Conservation (phyloP, 768 basidiomycete species). For the Hygrophoropsis aurantiaca region DNA sequence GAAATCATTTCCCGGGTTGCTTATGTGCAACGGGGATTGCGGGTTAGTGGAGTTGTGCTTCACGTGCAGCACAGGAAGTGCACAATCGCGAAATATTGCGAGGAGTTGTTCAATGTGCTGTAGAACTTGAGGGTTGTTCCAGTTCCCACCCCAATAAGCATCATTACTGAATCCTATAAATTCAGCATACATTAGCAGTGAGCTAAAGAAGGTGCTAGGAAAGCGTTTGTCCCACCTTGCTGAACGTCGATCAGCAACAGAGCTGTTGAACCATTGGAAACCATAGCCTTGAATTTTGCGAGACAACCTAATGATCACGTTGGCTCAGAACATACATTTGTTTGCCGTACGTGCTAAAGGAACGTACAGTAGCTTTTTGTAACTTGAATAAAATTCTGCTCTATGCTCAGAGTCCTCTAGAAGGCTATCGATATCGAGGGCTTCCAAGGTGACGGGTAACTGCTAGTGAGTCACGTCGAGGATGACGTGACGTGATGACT, state of each 20-base stretch:
- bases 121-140: conserved; percentile 9
- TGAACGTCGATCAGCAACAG: conserved; percentile 21
- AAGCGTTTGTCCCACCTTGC: conserved; percentile 8
- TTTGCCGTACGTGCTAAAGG: too few relatives aligned
- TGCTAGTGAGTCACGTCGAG: too few relatives aligned
- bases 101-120: conserved; percentile 8
- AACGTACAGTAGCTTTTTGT: too few relatives aligned
- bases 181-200: background rate
- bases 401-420: too few relatives aligned
- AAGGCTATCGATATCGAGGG: too few relatives aligned
- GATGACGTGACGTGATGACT: too few relatives aligned
- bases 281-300: too few relatives aligned
- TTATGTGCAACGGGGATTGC: conserved; percentile 10
- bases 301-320: too few relatives aligned
- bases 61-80: conserved; percentile 19
- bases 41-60: conserved; percentile 17
- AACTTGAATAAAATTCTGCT: too few relatives aligned
- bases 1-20: conserved; percentile 11
- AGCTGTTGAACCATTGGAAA: background rate
- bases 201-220: background rate
- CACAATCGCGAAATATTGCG: conserved; percentile 13
- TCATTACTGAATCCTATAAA: background rate
- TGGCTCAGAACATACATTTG: too few relatives aligned
- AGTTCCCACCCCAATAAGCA: conserved; percentile 2
- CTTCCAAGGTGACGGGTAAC: too few relatives aligned